Evolutionary conservation across 306 rosid genomes (phyloP), one percentile per base, ranked within the genome.

Genomic region (Argentina anserina): DNA sequence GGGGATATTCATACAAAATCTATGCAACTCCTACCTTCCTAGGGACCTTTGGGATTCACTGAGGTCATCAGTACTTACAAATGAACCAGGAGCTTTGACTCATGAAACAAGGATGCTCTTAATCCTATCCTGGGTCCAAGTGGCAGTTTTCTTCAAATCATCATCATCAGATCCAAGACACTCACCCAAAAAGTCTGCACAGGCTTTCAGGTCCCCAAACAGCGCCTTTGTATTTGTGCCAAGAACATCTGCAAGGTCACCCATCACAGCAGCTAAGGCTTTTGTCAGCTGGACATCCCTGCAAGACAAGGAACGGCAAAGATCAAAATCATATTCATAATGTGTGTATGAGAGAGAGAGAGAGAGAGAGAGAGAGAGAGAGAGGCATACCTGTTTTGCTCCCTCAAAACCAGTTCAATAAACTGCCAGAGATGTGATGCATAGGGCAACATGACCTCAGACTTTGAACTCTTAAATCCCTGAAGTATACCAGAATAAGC

Each of bases 401-500:
- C 76, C 69, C 42, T 55, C 42, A 70, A 65, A 23, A 80, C 80
- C 43, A 71, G 33, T 63, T 76, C 84, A 4, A 80, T 70, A 41
- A 80, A 80, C 80, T 80, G 84, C 75, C 76, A 41, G 47, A 80
- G 73, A 70, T 76, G 77, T 56, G 70, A 63, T 20, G 84, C 84
- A 75, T 80, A 75, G 45, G 84, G 84, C 42, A 75, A 15, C 84
- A 80, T 80, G 43, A 80, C 70, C 39, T 80, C 77, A 42, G 84
- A 50, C 70, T 80, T 80, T 15, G 77, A 75, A 65, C 65, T 56
- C 58, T 75, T 75, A 25, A 80, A 75, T 2, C 83, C 83, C 76
- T 80, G 83, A 33, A 80, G 76, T 33, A 80, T 75, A 52, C 84
- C 84, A 34, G 84, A 80, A 43, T 80, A 80, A 20, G 84, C 84